Evolutionary conservation across 352 stramenopile genomes (phyloP).

Genomic region (Phytophthora sp.): DNA sequence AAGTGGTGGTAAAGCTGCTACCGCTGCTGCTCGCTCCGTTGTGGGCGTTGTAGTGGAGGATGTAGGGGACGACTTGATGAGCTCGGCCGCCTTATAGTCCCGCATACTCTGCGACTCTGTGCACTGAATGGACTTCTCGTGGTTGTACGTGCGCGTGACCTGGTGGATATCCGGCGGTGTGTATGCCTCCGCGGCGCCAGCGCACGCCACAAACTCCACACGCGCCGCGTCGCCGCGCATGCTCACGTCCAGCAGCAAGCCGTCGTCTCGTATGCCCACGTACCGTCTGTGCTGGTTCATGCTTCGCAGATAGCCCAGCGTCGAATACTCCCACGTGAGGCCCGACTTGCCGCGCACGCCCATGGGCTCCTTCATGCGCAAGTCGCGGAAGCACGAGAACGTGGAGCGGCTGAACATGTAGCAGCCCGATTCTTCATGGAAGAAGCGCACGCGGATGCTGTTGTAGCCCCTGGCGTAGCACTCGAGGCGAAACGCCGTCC

Average conservation of each 20-base stretch:
- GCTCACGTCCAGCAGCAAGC: slow-evolving; percentile 81
- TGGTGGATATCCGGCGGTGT: slow-evolving; percentile 75
- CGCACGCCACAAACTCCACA: slow-evolving; percentile 79
- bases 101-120: slow-evolving; percentile 83
- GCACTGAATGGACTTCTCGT: slow-evolving; percentile 63
- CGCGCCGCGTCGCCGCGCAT: slow-evolving; percentile 83
- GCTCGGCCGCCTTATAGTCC: slow-evolving; percentile 67
- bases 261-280: slow-evolving; percentile 75
- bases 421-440: slow-evolving; percentile 60
- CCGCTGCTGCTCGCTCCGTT: slow-evolving; percentile 26
- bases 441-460: slow-evolving; percentile 87
- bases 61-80: slow-evolving; percentile 44
- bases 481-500: slow-evolving; percentile 75
- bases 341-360: slow-evolving; percentile 66
- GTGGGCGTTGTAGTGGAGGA: slow-evolving; percentile 29
- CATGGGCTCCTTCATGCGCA: slow-evolving; percentile 78
- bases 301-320: slow-evolving; percentile 80
- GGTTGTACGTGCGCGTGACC: slow-evolving; percentile 78
- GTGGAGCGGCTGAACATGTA: slow-evolving; percentile 90
- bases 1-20: slow-evolving; percentile 22
- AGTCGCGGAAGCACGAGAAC: slow-evolving; percentile 84
- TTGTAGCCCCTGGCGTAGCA: slow-evolving; percentile 87
- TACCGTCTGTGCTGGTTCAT: slow-evolving; percentile 91
- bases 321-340: slow-evolving; percentile 84
- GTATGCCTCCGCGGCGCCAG: slow-evolving; percentile 42